Conservation (phyloP, 73 alveolate species). For the Paramecium sonneborni region DNA sequence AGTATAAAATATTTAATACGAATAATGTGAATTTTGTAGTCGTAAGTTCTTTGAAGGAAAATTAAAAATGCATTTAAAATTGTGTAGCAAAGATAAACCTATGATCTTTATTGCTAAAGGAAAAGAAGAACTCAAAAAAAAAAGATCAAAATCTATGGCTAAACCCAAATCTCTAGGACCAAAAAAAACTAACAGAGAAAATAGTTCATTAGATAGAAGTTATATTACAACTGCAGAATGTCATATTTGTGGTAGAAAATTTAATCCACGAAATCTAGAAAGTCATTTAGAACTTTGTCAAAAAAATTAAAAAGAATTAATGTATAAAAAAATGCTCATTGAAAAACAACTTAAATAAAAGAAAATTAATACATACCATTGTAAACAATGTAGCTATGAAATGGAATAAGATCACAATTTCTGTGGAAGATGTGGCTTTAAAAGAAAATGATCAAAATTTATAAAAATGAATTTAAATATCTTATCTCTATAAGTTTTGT, state of each 20-base stretch:
- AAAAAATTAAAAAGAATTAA: constrained; percentile 34
- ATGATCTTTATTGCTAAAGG: constrained; percentile 1
- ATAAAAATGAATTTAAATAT: neutral
- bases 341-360: constrained; percentile 39
- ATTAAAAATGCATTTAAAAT: constrained; percentile 31
- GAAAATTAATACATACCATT: neutral
- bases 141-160: constrained; percentile 3
- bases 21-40: neutral
- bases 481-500: neutral
- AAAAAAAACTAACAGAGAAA: constrained; percentile 30
- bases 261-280: constrained; percentile 46
- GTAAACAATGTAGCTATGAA: constrained; percentile 38
- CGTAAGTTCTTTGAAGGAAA: constrained; percentile 46
- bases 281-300: constrained; percentile 4
- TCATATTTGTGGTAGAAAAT: neutral
- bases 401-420: constrained; percentile 31
- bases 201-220: constrained; percentile 39
- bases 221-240: constrained; percentile 22
- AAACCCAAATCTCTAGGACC: neutral
- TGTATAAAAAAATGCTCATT: constrained; percentile 28
- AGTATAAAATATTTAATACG: neutral
- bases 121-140: neutral
- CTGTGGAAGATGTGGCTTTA: constrained; percentile 51
- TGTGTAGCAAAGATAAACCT: neutral
- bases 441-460: constrained; percentile 22